A percentile compares a stretch with the other conserved stretches of the same genome.
phyloP scores from a whole-genome alignment of 257 asterid genomes.

The Cordia subcordata region DNA sequence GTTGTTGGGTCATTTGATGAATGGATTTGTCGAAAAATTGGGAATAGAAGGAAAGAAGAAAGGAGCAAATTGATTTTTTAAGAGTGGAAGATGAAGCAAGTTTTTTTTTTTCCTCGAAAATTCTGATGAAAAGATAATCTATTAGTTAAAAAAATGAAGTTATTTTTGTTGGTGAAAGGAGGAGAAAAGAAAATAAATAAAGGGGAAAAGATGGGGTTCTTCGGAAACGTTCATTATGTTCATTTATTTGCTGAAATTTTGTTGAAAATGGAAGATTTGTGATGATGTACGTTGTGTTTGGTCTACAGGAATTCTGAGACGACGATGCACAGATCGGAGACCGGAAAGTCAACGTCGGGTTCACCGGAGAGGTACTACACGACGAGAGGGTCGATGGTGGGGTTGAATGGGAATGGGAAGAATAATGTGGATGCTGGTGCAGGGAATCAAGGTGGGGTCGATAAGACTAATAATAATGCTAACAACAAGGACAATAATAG shows the following conservation, averaged over 20 bases:
- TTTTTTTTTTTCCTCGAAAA: too few relatives aligned
- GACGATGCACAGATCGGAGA: conserved; percentile 21
- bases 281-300: background rate
- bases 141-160: too few relatives aligned
- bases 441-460: conserved; percentile 10
- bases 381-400: conserved; percentile 23
- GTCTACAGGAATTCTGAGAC: conserved; percentile 29
- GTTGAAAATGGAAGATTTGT: background rate
- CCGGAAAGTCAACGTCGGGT: conserved; percentile 26
- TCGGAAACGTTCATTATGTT: too few relatives aligned
- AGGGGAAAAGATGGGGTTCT: too few relatives aligned
- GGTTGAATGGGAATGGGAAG: conserved; percentile 11
- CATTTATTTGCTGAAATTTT: too few relatives aligned
- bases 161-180: background rate
- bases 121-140: too few relatives aligned
- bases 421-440: conserved; percentile 6
- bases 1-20: background rate
- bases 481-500: background rate
- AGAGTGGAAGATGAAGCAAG: background rate
- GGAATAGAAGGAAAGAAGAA: background rate
- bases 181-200: too few relatives aligned
- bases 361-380: conserved; percentile 35
- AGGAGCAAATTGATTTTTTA: background rate
- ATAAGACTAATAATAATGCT: background rate
- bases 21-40: background rate